These are phyloP conservation scores for Naegleria gruberi DNA, from an alignment of 208 protist genomes.

Conservation along the genomic window DNA sequence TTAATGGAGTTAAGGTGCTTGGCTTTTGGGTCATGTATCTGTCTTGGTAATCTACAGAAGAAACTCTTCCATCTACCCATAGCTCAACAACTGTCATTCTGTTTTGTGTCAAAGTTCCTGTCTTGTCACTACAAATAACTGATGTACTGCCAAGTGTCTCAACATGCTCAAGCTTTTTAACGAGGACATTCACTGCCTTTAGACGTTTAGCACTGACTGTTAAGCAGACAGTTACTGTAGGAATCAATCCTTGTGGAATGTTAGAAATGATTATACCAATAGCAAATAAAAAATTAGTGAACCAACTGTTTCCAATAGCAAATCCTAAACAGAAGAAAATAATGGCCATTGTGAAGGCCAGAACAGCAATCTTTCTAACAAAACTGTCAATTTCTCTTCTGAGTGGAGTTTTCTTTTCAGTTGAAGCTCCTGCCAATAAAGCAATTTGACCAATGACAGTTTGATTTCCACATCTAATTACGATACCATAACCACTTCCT, in stretches of 20 bases:
- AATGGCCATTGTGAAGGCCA: conserved; percentile 41
- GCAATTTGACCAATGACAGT: conserved; percentile 70
- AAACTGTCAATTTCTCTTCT: conserved; percentile 57
- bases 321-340: conserved; percentile 32
- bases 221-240: conserved; percentile 60
- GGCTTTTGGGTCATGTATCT: background rate
- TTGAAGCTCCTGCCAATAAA: conserved; percentile 28
- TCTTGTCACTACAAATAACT: conserved; percentile 71
- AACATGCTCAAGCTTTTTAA: conserved; percentile 63
- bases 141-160: conserved; percentile 71
- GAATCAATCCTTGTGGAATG: conserved; percentile 65
- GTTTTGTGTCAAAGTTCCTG: conserved; percentile 67
- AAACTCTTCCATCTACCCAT: conserved; percentile 15
- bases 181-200: conserved; percentile 54
- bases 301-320: conserved; percentile 22
- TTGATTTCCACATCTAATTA: conserved; percentile 59
- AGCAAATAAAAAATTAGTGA: conserved; percentile 38
- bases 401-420: conserved; percentile 38
- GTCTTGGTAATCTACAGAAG: background rate
- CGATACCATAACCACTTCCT: conserved; percentile 52
- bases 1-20: background rate
- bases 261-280: conserved; percentile 65
- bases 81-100: conserved; percentile 49
- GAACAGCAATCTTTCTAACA: conserved; percentile 27
- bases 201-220: conserved; percentile 62